Base-by-base conservation (phyloP, 2,329 filamentous ascomycete species). In the Akanthomyces muscarius region DNA sequence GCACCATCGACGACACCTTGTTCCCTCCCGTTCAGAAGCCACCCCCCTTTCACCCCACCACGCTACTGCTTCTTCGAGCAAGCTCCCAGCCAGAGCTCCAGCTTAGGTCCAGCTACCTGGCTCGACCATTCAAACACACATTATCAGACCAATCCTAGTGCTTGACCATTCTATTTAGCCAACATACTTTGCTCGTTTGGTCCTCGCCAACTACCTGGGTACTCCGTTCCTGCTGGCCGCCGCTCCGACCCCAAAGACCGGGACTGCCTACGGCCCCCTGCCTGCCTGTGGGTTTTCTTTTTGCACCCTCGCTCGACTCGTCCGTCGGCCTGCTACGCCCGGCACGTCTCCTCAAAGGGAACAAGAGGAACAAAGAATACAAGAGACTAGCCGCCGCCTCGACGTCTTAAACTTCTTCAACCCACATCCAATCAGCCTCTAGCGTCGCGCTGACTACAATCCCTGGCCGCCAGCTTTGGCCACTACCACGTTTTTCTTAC, bases 11-110 rank as follows among this genome's bases (percentile, higher is more conserved):
- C 58, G n/a, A 61, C 58, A 45, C 14, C 25, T 45, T 59, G 28
- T 45, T 59, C 62, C 36, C 58, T 57, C 36, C 53, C 45, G 47
- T 41, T 62, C 58, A 51, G 56, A 63, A 41, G 58, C 58, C 58
- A 61, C 48, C 58, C 58, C 58, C 58, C 58, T 61, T 61, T 61
- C 58, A 61, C 58, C 50, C 58, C 58, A 61, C 58, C 58, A 25
- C 50, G 25, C 58, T 61, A 61, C 41, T 36, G 28, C 58, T 61
- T 38, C 48, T 61, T 61, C 25, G 28, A 60, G 58, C 48, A 61
- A 61, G 58, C 58, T 61, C 41, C 38, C 38, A 36, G 41, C 36
- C 41, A 13, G 18, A 50, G 57, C 53, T 56, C 53, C 53, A 56
- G 41, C 52, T 44, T 28, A 13, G 58, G 23, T 38, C 58, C 48